Base-by-base conservation (phyloP, 2,329 filamentous ascomycete genomes). In the Rhinocladiella similis region DNA sequence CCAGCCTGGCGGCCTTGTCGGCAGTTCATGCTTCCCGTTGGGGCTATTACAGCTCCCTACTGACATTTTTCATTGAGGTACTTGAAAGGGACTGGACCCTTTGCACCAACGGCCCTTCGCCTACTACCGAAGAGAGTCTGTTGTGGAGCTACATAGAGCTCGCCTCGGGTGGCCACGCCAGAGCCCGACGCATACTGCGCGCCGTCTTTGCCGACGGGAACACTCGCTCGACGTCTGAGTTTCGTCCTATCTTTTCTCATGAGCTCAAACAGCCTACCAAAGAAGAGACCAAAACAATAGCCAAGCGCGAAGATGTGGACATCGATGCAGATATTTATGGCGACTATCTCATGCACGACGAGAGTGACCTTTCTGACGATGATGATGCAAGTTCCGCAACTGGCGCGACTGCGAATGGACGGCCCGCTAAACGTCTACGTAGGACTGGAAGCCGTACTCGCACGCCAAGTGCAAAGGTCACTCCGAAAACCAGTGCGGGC, bases 11-110 rank as follows among this genome's bases (percentile, higher is more conserved):
- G 1, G 57, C 52, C 5, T 16, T 13, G 10, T 41, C 38, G n/a
- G 43, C 29, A 33, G 29, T 59, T 5, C 50, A 66, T 35, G 46
- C 48, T 1, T 80, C 82, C 39, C 82, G 93, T 18, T 97, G 94
- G 93, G 81, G 79, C 48, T 82, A 86, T 67, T 97, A 92, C 91
- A 85, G 81, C 64, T 73, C 84, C 6, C 96, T 91, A 89, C 77
- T 97, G 13, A 82, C 86, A 33, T 86, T 88, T 59, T 88, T 96
- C 69, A 71, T 77, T 50, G 71, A 75, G 13, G 67, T 74, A 1
- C 64, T 80, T 1, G 72, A 77, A 59, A 70, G 68, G 42, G 77
- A 80, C 50, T 79, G 76, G 77, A 55, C 59, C 47, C 57, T 63
- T 3, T 52, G 65, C 10, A 60, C 59, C 16, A 43, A 19, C 1